Evolutionary conservation across 306 rosid genomes (phyloP).

Genomic region (Quercus dentata): DNA sequence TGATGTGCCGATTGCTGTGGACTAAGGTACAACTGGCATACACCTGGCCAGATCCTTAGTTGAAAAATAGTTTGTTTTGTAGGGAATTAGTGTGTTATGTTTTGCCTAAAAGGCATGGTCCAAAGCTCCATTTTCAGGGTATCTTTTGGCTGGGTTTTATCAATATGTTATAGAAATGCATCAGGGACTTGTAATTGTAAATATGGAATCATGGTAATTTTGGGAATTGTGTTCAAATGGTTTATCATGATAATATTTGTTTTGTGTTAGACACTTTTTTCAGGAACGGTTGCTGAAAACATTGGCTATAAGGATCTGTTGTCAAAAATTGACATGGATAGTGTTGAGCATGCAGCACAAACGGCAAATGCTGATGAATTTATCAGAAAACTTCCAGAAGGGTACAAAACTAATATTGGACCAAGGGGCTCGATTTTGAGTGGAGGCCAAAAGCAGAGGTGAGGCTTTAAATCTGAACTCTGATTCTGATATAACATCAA

Average conservation of each 20-base stretch:
- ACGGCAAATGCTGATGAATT: slow-evolving; percentile 87
- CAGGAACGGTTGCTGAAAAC: slow-evolving; percentile 89
- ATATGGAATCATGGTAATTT: neutral
- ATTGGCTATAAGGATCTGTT: slow-evolving; percentile 78
- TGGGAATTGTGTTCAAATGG: neutral
- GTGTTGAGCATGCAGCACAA: slow-evolving; percentile 64
- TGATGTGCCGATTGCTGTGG: neutral
- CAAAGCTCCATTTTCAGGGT: neutral
- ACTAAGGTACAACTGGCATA: neutral
- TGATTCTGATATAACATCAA: neutral
- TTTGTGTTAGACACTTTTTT: slow-evolving; percentile 63
- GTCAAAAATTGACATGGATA: slow-evolving; percentile 67
- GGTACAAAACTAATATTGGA: slow-evolving; percentile 74
- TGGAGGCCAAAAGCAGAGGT: slow-evolving; percentile 98
- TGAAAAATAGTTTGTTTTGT: neutral
- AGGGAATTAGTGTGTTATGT: neutral
- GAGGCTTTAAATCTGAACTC: slow-evolving; percentile 13
- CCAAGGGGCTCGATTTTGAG: slow-evolving; percentile 86
- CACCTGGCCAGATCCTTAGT: neutral
- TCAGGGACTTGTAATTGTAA: neutral
- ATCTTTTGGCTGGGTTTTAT: neutral
- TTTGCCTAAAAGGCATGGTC: neutral
- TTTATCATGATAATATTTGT: slow-evolving; percentile 10
- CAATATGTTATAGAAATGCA: neutral
- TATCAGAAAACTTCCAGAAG: slow-evolving; percentile 67